Evolutionary conservation across 2,329 filamentous ascomycete genomes (phyloP).

Genomic region (Neophaeococcomyces aloes): DNA sequence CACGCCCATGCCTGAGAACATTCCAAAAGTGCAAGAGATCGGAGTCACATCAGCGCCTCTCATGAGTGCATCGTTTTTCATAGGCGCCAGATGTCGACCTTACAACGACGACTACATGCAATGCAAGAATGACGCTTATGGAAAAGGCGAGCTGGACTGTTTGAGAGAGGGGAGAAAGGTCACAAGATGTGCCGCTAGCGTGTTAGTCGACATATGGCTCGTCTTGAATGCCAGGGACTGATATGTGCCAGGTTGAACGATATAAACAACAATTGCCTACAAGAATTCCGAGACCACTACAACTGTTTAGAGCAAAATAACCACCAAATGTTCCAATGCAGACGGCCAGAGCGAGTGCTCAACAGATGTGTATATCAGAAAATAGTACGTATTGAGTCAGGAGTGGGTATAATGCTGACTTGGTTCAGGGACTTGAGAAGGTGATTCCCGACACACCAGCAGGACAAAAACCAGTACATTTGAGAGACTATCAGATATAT

Average conservation of each 20-base stretch:
- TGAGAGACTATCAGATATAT: slow-evolving; percentile 46
- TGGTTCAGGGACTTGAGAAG: slow-evolving; percentile 64
- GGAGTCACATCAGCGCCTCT: slow-evolving; percentile 87
- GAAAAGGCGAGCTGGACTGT: slow-evolving; percentile 85
- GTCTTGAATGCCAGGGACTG: slow-evolving; percentile 3
- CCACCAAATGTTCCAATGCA: slow-evolving; percentile 94
- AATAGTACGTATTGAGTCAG: slow-evolving; percentile 76
- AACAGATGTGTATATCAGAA: slow-evolving; percentile 96
- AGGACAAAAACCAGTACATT: slow-evolving; percentile 61
- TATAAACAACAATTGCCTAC: slow-evolving; percentile 87
- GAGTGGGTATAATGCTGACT: slow-evolving; percentile 8
- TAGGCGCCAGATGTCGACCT: slow-evolving; percentile 82
- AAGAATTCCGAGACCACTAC: slow-evolving; percentile 92
- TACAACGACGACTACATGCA: slow-evolving; percentile 99
- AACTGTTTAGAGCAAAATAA: slow-evolving; percentile 94
- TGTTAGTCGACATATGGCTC: slow-evolving; percentile 52
- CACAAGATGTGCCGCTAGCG: slow-evolving; percentile 88
- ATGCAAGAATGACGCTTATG: slow-evolving; percentile 92
- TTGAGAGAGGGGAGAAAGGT: slow-evolving; percentile 94
- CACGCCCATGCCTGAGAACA: slow-evolving; percentile 81
- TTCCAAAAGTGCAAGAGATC: slow-evolving; percentile 88
- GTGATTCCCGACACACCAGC: slow-evolving; percentile 62
- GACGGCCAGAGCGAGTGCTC: slow-evolving; percentile 73
- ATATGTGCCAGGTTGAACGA: slow-evolving; percentile 63
- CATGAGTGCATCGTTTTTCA: slow-evolving; percentile 88